Percentiles rank a stretch among this genome's conserved stretches.
These are phyloP conservation scores for Amanita fuliginea DNA, from an alignment of 768 basidiomycete species.

Conservation along the genomic window DNA sequence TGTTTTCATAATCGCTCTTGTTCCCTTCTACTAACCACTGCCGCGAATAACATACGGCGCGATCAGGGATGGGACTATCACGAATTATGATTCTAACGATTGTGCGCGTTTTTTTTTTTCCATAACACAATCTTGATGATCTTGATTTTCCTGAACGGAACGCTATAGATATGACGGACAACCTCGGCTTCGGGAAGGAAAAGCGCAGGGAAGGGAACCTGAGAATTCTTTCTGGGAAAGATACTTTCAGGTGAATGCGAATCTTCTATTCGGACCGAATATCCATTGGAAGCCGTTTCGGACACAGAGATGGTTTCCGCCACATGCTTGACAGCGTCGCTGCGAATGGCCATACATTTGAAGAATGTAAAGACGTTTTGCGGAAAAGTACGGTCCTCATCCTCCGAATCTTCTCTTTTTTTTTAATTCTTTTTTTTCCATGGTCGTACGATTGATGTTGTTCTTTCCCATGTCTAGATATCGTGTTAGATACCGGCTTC, in stretches of 20 bases:
- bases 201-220: constrained; percentile 67
- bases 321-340: constrained; percentile 78
- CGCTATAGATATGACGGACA: constrained; percentile 77
- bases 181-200: constrained; percentile 73
- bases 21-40: not conserved
- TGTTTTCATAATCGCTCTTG: not conserved
- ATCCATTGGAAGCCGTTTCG: not conserved
- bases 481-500: constrained; percentile 83
- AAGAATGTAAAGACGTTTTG: constrained; percentile 74
- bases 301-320: constrained; percentile 76
- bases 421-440: not conserved
- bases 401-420: not conserved
- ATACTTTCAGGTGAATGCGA: constrained; percentile 52
- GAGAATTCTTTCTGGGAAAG: constrained; percentile 53
- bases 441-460: not conserved
- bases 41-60: not conserved
- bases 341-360: constrained; percentile 65
- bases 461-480: constrained; percentile 36
- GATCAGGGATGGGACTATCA: constrained; percentile 89
- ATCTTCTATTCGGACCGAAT: not conserved
- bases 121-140: not conserved
- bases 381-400: constrained; percentile 39
- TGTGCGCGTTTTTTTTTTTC: constrained; percentile 33
- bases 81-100: constrained; percentile 87
- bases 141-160: not conserved